Evolutionary conservation across 2,329 filamentous ascomycete genomes (phyloP).

Genomic region (Raffaelea albimanens): DNA sequence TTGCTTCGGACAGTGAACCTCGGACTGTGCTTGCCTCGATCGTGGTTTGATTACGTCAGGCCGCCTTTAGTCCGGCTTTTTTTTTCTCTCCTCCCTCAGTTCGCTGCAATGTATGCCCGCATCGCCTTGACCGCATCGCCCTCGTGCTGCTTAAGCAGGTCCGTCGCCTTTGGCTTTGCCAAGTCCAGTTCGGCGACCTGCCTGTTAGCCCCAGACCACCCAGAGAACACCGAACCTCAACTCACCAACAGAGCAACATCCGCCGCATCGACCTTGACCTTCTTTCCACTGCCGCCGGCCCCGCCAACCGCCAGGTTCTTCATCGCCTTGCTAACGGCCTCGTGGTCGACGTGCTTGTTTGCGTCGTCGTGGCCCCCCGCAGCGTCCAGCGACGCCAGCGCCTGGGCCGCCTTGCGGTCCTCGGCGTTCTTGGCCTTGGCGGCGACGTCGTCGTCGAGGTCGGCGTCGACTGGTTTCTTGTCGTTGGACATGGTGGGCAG

Average conservation of each 20-base stretch:
- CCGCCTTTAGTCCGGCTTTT: too few relatives aligned
- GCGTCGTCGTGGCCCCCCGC: slow-evolving; percentile 36
- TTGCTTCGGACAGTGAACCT: too few relatives aligned
- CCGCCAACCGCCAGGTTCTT: slow-evolving; percentile 42
- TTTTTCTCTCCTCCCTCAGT: background rate
- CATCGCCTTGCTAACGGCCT: slow-evolving; percentile 64
- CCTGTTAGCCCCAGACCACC: background rate
- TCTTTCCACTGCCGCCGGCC: slow-evolving; percentile 27
- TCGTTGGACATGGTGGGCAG: slow-evolving; percentile 1
- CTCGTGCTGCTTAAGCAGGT: slow-evolving; percentile 62
- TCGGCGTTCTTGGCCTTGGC: slow-evolving; percentile 55
- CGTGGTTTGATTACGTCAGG: background rate
- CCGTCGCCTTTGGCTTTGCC: slow-evolving; percentile 61
- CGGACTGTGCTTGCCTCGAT: too few relatives aligned
- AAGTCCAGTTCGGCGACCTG: slow-evolving; percentile 65
- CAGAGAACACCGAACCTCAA: slow-evolving; percentile 8
- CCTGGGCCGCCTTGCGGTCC: slow-evolving; percentile 67
- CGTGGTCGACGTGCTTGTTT: slow-evolving; percentile 55
- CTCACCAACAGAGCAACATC: slow-evolving; percentile 62
- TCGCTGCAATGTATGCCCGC: slow-evolving; percentile 37
- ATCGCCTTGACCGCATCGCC: slow-evolving; percentile 61
- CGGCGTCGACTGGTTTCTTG: slow-evolving; percentile 31
- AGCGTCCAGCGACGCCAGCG: slow-evolving; percentile 60
- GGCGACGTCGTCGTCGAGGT: slow-evolving; percentile 46
- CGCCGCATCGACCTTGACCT: slow-evolving; percentile 63